Base-by-base conservation (phyloP, 2,329 filamentous ascomycete species). In the Diaporthe sp. region DNA sequence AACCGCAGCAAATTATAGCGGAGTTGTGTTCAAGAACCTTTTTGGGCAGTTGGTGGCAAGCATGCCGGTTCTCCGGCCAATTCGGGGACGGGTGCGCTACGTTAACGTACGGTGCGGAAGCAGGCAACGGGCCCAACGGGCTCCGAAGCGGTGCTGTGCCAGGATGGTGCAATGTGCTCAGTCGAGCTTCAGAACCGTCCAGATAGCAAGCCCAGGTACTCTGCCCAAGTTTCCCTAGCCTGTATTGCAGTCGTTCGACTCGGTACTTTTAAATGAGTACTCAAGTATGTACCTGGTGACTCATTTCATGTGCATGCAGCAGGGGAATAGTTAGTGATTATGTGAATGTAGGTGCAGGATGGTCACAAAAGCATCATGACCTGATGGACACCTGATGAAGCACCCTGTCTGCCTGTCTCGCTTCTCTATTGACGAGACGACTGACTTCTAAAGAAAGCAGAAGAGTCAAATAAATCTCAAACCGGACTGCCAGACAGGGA, bases 21-120 rank as follows among this genome's bases (percentile, higher is more conserved):
- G 47, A 68, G 63, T 39, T 68, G 44, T 68, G 63, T 30, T 68
- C 63, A 68, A 68, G 63, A 53, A 68, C 63, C 63, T 39, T 53
- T 68, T 53, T 68, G 63, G n/a, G 47, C 63, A 39, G 44, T 6
- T 12, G 10, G 39, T 66, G 61, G 22, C 61, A 35, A 25, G 17
- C 19, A 32, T 7, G 42, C 61, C 61, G 61, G 61, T 32, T 25
- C 61, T 50, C 37, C 61, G 42, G 61, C 61, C 59, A 32, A 44
- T 47, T 66, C 42, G 61, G 59, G 58, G 25, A 47, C 42, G 59
- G 55, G 39, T 65, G 42, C 59, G 59, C n/a, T 22, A 65, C 61
- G 61, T 30, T 66, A 35, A 27, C 30, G 30, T 51, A 25, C 61
- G 44, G 61, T 66, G 27, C 61, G 44, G 42, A 51, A 50, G 19